phyloP scores from a whole-genome alignment of 2,329 filamentous ascomycete species.

The Sarocladium kiliense region DNA sequence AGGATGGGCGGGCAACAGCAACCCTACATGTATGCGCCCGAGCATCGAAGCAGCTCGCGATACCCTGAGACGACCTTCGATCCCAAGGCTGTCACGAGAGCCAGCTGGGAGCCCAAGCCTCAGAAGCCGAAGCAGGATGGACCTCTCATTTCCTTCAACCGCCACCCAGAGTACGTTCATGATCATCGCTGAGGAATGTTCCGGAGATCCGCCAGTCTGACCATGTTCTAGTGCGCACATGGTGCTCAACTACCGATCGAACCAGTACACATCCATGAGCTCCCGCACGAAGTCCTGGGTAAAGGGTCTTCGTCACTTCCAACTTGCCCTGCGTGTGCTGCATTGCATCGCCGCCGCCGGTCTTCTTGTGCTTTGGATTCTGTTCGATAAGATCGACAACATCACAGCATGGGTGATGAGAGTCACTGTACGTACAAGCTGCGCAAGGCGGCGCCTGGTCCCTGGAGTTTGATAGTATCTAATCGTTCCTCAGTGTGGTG shows the following conservation, averaged over 20 bases:
- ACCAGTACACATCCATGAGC: slow-evolving; percentile 61
- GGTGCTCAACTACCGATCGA: slow-evolving; percentile 57
- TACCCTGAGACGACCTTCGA: slow-evolving; percentile 63
- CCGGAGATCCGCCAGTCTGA: slow-evolving; percentile 9
- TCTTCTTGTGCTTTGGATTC: slow-evolving; percentile 69
- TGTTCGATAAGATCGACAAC: slow-evolving; percentile 63
- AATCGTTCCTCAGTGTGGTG: slow-evolving; percentile 54
- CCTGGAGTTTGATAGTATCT: no score
- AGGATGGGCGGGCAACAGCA: slow-evolving; percentile 14
- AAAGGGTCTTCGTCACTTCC: slow-evolving; percentile 61
- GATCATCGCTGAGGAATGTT: not conserved
- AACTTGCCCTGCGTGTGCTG: slow-evolving; percentile 62
- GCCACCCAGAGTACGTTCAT: slow-evolving; percentile 71
- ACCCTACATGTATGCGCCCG: slow-evolving; percentile 69
- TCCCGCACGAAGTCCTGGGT: slow-evolving; percentile 65
- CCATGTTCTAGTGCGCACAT: slow-evolving; percentile 47
- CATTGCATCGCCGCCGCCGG: slow-evolving; percentile 66
- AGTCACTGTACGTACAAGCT: slow-evolving; percentile 66
- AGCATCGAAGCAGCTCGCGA: slow-evolving; percentile 44
- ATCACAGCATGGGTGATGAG: slow-evolving; percentile 70
- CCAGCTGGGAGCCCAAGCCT: slow-evolving; percentile 64
- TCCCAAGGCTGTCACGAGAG: slow-evolving; percentile 78
- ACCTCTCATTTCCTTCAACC: slow-evolving; percentile 76
- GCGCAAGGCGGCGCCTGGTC: no score
- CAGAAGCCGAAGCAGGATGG: slow-evolving; percentile 63